Evolutionary conservation across 768 basidiomycete species (phyloP).

Genomic region (Suillus subalutaceus): DNA sequence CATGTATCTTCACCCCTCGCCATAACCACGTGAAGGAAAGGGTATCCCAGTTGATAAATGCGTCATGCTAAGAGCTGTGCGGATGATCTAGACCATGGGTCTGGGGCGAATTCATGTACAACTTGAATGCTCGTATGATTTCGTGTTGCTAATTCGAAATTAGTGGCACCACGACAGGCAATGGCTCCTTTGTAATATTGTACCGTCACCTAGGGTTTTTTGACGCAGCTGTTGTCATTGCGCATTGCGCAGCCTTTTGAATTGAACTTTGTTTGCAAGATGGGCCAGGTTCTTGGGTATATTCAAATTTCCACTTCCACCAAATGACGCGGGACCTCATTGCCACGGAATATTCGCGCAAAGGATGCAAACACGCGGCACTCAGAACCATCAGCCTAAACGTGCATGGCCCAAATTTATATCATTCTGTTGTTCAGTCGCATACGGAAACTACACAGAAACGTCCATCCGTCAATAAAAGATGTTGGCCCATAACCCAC

Average conservation of each 20-base stretch:
- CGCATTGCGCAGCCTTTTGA: neutral
- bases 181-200: no score
- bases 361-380: neutral
- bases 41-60: neutral
- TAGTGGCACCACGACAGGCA: neutral
- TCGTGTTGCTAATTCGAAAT: neutral
- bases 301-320: neutral
- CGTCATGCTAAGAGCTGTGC: neutral
- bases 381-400: neutral
- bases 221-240: neutral
- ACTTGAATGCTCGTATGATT: neutral
- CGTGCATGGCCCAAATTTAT: neutral
- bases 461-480: neutral
- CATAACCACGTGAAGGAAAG: slow-evolving; percentile 1
- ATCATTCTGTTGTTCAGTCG: neutral
- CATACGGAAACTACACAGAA: slow-evolving; percentile 1
- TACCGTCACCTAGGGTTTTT: neutral
- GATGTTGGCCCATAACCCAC: slow-evolving; percentile 4
- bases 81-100: neutral
- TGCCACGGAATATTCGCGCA: neutral
- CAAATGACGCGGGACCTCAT: slow-evolving; percentile 4
- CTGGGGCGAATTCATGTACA: neutral
- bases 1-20: slow-evolving; percentile 9
- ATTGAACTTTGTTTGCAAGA: neutral
- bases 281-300: neutral